These are phyloP conservation scores for Tilletia setariae DNA, from an alignment of 1,284 basidiomycete genomes.

Conservation along the genomic window DNA sequence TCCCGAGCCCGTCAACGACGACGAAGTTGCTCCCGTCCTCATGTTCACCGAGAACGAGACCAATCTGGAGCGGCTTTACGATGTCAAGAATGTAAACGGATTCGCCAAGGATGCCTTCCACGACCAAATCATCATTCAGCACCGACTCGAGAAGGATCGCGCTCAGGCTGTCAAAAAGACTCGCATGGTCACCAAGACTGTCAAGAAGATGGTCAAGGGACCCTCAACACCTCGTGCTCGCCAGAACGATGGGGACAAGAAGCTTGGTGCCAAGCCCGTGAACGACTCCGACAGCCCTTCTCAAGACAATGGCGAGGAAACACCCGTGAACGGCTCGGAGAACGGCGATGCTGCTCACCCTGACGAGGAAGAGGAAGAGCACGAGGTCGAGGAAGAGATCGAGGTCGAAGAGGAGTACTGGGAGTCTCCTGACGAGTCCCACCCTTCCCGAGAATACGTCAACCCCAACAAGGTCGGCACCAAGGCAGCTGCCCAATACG, in stretches of 20 bases:
- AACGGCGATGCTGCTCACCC: conserved; percentile 20
- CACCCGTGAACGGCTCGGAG: conserved; percentile 34
- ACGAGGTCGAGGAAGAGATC: conserved; percentile 49
- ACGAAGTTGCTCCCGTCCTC: conserved; percentile 58
- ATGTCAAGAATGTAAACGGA: conserved; percentile 68
- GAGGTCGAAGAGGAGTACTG: conserved; percentile 48
- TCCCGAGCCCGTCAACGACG: conserved; percentile 46
- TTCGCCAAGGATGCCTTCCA: conserved; percentile 99
- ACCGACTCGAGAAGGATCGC: conserved; percentile 58
- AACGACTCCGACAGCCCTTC: conserved; percentile 6
- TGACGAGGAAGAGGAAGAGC: conserved; percentile 32
- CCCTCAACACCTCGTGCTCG: conserved; percentile 1
- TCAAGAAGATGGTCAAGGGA: conserved; percentile 23
- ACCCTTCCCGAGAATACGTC: conserved; percentile 57
- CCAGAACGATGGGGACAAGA: not conserved
- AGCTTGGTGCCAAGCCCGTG: not conserved
- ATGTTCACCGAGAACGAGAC: conserved; percentile 81
- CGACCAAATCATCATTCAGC: conserved; percentile 83
- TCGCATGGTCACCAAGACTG: conserved; percentile 36
- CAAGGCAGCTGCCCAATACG: conserved; percentile 87
- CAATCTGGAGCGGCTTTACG: conserved; percentile 86
- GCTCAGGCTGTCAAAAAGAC: conserved; percentile 40
- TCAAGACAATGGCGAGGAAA: not conserved
- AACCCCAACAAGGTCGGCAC: conserved; percentile 86
- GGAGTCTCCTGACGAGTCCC: conserved; percentile 34